Evolutionary conservation across 768 basidiomycete species (phyloP).

Genomic region (Russula brevipes): DNA sequence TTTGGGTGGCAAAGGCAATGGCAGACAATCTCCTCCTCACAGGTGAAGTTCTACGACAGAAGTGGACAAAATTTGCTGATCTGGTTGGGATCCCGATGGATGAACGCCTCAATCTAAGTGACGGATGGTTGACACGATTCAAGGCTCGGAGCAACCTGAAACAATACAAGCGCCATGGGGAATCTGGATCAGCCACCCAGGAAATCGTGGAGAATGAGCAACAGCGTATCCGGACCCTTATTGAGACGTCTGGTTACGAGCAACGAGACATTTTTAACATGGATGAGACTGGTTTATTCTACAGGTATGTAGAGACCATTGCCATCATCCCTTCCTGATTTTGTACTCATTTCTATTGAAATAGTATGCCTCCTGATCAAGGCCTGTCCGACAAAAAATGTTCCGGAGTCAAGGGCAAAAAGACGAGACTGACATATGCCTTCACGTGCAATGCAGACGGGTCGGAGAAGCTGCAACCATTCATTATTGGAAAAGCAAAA

Average conservation of each 20-base stretch:
- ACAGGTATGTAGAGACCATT: not conserved
- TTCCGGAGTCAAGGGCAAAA: not conserved
- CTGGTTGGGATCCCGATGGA: not conserved
- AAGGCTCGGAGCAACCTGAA: not conserved
- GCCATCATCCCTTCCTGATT: too few relatives aligned
- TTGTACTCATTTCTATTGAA: too few relatives aligned
- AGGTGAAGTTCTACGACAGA: not conserved
- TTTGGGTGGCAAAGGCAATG: not conserved
- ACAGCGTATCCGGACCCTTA: not conserved
- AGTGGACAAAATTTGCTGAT: not conserved
- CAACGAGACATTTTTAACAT: not conserved
- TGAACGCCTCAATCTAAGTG: not conserved
- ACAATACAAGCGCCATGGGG: not conserved
- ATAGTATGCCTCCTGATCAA: not conserved
- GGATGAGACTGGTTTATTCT: constrained; percentile 6
- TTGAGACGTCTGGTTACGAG: not conserved
- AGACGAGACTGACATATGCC: not conserved
- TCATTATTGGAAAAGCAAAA: not conserved
- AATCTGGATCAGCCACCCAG: not conserved
- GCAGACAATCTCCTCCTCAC: not conserved
- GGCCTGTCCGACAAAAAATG: not conserved
- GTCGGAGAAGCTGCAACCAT: not conserved
- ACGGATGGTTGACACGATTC: not conserved
- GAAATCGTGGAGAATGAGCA: not conserved
- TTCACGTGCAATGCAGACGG: not conserved